Evolutionary conservation across 805 yeast genomes (phyloP).

Genomic region (Cyberlindnera saturnus): DNA sequence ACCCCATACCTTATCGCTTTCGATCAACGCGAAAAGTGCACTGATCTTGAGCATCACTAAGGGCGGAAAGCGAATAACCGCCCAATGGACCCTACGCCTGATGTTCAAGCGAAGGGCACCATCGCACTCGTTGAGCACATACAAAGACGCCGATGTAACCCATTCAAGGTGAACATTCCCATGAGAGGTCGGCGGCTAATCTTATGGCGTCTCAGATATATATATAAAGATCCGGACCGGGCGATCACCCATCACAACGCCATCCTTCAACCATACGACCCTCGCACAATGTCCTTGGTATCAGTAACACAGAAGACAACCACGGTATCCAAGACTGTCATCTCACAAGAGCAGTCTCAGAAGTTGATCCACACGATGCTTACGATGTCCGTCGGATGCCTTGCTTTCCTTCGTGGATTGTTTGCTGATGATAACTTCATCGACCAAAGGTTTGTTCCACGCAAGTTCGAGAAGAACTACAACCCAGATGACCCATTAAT

Average conservation of each 20-base stretch:
- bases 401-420: constrained; percentile 50
- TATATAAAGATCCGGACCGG: neutral
- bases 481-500: constrained; percentile 20
- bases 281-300: neutral
- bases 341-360: constrained; percentile 36
- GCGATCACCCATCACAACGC: neutral
- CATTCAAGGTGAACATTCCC: too few species aligned
- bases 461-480: constrained; percentile 25
- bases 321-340: neutral
- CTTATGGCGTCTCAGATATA: too few species aligned
- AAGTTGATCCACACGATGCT: constrained; percentile 43
- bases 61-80: too few species aligned
- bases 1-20: too few species aligned
- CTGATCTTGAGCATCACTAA: too few species aligned
- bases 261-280: neutral
- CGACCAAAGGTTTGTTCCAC: constrained; percentile 40
- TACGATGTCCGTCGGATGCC: constrained; percentile 49
- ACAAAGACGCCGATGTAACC: too few species aligned
- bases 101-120: too few species aligned
- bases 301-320: constrained; percentile 3
- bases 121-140: too few species aligned
- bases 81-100: too few species aligned
- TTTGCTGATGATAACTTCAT: constrained; percentile 50
- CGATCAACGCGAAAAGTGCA: too few species aligned
- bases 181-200: too few species aligned